Evolutionary conservation across 2,329 filamentous ascomycete genomes (phyloP), one percentile per base, ranked within the genome.

Genomic region (Aaosphaeria arxii): DNA sequence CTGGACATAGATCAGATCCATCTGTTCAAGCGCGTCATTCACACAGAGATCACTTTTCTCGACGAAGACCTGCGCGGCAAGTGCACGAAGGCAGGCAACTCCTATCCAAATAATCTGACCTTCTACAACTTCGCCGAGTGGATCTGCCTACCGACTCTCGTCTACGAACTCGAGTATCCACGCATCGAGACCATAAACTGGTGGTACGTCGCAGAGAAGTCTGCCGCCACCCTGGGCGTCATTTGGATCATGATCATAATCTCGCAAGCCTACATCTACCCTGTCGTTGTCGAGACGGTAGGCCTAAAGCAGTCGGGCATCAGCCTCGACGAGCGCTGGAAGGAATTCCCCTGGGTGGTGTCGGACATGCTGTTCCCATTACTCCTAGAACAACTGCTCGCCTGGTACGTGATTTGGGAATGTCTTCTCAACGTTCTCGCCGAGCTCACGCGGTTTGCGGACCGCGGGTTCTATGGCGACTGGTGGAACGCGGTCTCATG

Each of bases 361-460:
- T 80, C 78, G 50, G 87, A 91, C 58, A 77, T 92, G 51, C 77
- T 90, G 6, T 90, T 91, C 52, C 88, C 88, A 0, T 85, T 92
- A 52, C 82, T 91, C 71, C 83, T 90, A 70, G 87, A 91, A 64
- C 89, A 90, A 52, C 70, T 91, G 45, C 78, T 89, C 48, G 79
- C 83, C 0, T 92, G 88, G 85, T 91, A 91, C 65, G 79, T 92
- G 30, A 91, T 91, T 55, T 92, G 88, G 88, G 76, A 78, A 56
- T 78, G 75, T 52, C 64, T 76, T 29, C 73, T 91, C 51, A 91
- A 91, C 65, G 80, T 89, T 11, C 75, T 91, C 24, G 88, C 87
- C 4, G 88, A 92, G 68, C 66, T 91, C 47, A 91, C 87, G 0
- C 77, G 78, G 53, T 92, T 91, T 64, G 87, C 88, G 4, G 88